These are phyloP conservation scores for Phialophora macrospora DNA, from an alignment of 2,329 filamentous ascomycete species.

Conservation along the genomic window DNA sequence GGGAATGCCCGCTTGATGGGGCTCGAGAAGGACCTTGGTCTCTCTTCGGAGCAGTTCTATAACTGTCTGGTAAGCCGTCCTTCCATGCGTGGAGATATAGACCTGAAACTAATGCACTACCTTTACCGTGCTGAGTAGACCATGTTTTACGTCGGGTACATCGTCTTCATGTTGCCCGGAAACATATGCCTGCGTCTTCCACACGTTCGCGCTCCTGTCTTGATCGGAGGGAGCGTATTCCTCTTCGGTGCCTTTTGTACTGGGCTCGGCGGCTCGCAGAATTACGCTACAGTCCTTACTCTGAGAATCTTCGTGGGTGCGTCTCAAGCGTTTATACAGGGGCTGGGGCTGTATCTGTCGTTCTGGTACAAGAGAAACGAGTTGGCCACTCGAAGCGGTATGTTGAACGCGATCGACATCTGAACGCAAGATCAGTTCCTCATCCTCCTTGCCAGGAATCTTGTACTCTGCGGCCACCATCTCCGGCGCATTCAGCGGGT, in stretches of 20 bases:
- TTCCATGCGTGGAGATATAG: no score
- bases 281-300: constrained; percentile 12
- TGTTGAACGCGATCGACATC: neutral
- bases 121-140: constrained; percentile 1
- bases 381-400: constrained; percentile 10
- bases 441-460: neutral
- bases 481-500: constrained; percentile 71
- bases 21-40: constrained; percentile 6
- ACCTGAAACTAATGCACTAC: neutral
- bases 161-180: constrained; percentile 14
- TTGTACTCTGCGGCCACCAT: constrained; percentile 65
- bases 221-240: constrained; percentile 11
- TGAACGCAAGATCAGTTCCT: neutral
- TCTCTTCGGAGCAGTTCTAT: constrained; percentile 13
- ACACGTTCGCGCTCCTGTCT: neutral
- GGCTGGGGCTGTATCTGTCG: constrained; percentile 4
- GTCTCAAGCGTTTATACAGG: constrained; percentile 21
- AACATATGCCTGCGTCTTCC: constrained; percentile 8
- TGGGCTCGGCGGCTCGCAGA: constrained; percentile 8
- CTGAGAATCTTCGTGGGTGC: constrained; percentile 13
- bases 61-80: neutral
- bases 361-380: constrained; percentile 21
- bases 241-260: constrained; percentile 14
- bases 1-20: constrained; percentile 17
- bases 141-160: constrained; percentile 12